Conservation (phyloP, 768 basidiomycete species). For the Pleurotus tuoliensis region DNA sequence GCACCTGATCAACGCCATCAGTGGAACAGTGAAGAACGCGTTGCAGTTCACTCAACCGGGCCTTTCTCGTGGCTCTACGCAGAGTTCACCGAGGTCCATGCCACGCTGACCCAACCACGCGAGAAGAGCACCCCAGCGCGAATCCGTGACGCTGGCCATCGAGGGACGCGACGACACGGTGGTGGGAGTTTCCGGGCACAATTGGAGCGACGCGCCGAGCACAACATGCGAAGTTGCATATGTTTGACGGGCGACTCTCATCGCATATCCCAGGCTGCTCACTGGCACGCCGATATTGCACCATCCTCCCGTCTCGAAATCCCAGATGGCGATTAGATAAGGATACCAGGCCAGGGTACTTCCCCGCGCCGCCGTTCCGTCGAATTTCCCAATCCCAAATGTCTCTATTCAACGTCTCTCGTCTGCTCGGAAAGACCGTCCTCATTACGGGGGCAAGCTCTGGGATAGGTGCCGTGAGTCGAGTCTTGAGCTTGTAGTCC, state of each 20-base stretch:
- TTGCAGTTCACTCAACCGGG: conserved; percentile 38
- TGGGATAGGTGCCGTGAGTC: conserved; percentile 82
- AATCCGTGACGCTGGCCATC: conserved; percentile 14
- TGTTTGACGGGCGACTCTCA: background rate
- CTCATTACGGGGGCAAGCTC: conserved; percentile 87
- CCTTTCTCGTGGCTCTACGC: conserved; percentile 48
- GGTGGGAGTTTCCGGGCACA: conserved; percentile 6
- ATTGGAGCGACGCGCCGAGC: conserved; percentile 13
- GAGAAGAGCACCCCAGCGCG: conserved; percentile 46
- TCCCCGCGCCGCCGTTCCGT: background rate
- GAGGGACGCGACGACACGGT: background rate
- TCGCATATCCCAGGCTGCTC: conserved; percentile 1
- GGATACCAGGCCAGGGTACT: background rate
- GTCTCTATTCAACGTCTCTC: conserved; percentile 80
- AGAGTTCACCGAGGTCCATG: conserved; percentile 40
- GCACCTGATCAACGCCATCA: conserved; percentile 35
- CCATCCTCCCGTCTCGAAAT: background rate
- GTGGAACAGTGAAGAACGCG: conserved; percentile 1
- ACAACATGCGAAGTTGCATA: background rate
- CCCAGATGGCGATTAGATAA: conserved; percentile 1
- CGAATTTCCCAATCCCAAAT: conserved; percentile 28
- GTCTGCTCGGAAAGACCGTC: conserved; percentile 80
- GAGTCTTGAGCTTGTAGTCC: background rate
- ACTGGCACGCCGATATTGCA: background rate
- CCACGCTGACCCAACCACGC: conserved; percentile 50